phyloP scores from a whole-genome alignment of 768 basidiomycete species.

The Guyanaporus albipodus region DNA sequence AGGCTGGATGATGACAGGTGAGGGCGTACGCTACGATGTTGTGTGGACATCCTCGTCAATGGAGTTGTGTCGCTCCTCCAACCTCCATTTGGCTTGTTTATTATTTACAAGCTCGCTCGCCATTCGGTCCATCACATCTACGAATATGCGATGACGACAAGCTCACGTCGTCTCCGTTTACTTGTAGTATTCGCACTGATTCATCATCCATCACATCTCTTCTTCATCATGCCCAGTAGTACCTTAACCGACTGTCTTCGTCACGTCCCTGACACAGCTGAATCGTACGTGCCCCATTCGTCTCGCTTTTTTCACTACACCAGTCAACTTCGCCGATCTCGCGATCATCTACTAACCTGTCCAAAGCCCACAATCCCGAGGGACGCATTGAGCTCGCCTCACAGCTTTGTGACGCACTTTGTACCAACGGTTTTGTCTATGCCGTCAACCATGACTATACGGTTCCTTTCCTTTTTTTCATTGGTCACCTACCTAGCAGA shows the following conservation, averaged over 20 bases:
- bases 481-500: constrained; percentile 13
- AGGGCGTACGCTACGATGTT: constrained; percentile 40
- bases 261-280: constrained; percentile 32
- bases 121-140: constrained; percentile 8
- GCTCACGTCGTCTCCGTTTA: too few relatives aligned
- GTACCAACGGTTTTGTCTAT: constrained; percentile 38
- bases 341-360: constrained; percentile 48
- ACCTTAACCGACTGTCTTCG: constrained; percentile 33
- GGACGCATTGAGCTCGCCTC: constrained; percentile 38
- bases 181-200: too few relatives aligned
- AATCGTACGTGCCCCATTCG: constrained; percentile 28
- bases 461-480: background rate
- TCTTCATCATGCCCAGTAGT: constrained; percentile 28
- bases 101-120: constrained; percentile 11
- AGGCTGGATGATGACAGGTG: constrained; percentile 40
- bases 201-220: too few relatives aligned
- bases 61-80: constrained; percentile 13
- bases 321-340: constrained; percentile 49
- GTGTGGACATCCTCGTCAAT: constrained; percentile 41
- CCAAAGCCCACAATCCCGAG: constrained; percentile 38
- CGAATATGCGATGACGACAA: too few relatives aligned
- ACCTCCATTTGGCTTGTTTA: constrained; percentile 28
- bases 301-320: constrained; percentile 10
- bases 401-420: constrained; percentile 46
- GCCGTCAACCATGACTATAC: constrained; percentile 38